Conservation (phyloP, 495 filamentous ascomycete genomes). For the Massariosphaeria phaeospora region DNA sequence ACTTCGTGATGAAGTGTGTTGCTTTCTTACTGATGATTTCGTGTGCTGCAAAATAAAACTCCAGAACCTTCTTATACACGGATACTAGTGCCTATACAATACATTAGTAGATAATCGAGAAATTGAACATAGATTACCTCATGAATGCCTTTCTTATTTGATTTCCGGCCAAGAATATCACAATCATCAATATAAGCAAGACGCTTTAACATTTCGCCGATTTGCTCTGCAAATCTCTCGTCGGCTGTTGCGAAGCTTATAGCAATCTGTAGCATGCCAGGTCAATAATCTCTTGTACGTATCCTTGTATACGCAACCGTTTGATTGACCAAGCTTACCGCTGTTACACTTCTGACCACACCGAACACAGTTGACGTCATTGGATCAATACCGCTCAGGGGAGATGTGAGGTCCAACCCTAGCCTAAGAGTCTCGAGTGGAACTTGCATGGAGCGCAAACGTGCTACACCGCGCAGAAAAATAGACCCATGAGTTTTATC, state of each 20-base stretch:
- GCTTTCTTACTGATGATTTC: slow-evolving; percentile 8
- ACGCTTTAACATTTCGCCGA: slow-evolving; percentile 12
- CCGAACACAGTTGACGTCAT: slow-evolving; percentile 2
- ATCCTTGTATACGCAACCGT: background rate
- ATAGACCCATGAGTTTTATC: background rate
- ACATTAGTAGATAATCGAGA: background rate
- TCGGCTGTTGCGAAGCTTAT: slow-evolving; percentile 17
- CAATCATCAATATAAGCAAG: slow-evolving; percentile 13
- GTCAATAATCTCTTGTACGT: background rate
- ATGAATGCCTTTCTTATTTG: slow-evolving; percentile 7
- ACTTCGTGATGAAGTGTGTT: slow-evolving; percentile 4
- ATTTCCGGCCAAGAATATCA: slow-evolving; percentile 9
- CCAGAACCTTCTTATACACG: slow-evolving; percentile 13
- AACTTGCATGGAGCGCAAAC: slow-evolving; percentile 12
- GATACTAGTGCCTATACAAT: slow-evolving; percentile 7
- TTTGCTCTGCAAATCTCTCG: slow-evolving; percentile 10
- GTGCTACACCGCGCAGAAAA: slow-evolving; percentile 13
- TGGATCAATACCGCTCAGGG: background rate
- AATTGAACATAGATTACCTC: slow-evolving; percentile 8
- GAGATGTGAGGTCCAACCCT: slow-evolving; percentile 5
- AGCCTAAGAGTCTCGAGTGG: slow-evolving; percentile 14
- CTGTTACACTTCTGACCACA: slow-evolving; percentile 7
- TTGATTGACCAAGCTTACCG: background rate
- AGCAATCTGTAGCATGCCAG: slow-evolving; percentile 6
- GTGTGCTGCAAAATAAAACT: slow-evolving; percentile 12